A percentile compares a stretch with the other conserved stretches of the same genome.
Evolutionary conservation across 2,329 filamentous ascomycete species (phyloP).

Genomic region (Pseudocercospora fuligena): DNA sequence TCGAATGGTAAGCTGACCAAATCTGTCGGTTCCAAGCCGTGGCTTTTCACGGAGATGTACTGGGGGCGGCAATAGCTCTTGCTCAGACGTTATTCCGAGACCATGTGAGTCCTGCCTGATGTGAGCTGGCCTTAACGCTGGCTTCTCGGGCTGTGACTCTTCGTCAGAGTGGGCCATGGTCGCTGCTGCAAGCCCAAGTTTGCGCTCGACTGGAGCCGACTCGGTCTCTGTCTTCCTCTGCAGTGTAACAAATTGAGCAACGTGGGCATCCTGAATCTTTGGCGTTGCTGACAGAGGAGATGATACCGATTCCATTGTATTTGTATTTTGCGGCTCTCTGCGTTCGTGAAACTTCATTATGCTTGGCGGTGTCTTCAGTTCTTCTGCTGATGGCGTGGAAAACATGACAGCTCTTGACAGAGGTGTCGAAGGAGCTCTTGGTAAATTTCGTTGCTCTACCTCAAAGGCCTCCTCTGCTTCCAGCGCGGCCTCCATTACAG

Average conservation of each 20-base stretch:
- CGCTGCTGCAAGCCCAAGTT: slow-evolving; percentile 22
- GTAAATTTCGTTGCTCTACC: neutral
- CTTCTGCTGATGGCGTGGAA: slow-evolving; percentile 35
- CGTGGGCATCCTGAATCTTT: slow-evolving; percentile 37
- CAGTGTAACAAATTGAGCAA: slow-evolving; percentile 35
- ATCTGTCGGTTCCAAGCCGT: slow-evolving; percentile 35
- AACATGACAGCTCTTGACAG: slow-evolving; percentile 25
- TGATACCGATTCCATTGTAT: slow-evolving; percentile 30
- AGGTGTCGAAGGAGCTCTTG: neutral
- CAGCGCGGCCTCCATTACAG: slow-evolving; percentile 2
- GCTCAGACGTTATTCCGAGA: slow-evolving; percentile 31
- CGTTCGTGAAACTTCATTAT: slow-evolving; percentile 3
- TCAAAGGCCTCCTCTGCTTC: neutral
- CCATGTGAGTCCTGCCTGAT: slow-evolving; percentile 33
- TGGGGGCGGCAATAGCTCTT: slow-evolving; percentile 33
- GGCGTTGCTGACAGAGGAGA: slow-evolving; percentile 39
- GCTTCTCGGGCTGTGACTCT: slow-evolving; percentile 20
- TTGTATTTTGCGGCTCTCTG: slow-evolving; percentile 27
- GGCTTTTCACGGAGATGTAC: slow-evolving; percentile 31
- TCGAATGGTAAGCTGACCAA: slow-evolving; percentile 39
- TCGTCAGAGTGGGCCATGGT: slow-evolving; percentile 25
- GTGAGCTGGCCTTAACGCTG: slow-evolving; percentile 23
- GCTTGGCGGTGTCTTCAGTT: slow-evolving; percentile 27
- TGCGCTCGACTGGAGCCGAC: slow-evolving; percentile 25
- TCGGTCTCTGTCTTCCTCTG: slow-evolving; percentile 33